Evolutionary conservation across 1,139 yeast genomes (phyloP).

Genomic region (Yamadazyma buinensis): DNA sequence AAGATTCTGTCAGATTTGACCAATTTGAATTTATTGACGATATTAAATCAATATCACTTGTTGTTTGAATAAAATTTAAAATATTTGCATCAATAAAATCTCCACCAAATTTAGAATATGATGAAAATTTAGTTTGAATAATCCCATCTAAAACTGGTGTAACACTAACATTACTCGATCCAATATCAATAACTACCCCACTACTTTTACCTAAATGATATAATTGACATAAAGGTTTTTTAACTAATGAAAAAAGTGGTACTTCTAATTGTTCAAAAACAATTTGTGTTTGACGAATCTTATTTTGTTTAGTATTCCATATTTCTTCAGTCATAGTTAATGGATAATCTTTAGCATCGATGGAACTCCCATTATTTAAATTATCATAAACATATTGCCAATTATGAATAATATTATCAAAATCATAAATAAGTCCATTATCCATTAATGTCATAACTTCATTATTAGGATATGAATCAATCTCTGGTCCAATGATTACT

Average conservation of each 20-base stretch:
- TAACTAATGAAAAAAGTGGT: constrained; percentile 65
- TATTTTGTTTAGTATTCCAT: constrained; percentile 56
- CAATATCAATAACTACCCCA: constrained; percentile 68
- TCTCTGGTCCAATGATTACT: constrained; percentile 50
- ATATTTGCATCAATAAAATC: constrained; percentile 61
- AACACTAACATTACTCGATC: constrained; percentile 56
- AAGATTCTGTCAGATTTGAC: constrained; percentile 36
- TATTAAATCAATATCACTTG: neutral
- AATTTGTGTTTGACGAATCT: constrained; percentile 49
- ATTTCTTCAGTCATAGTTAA: constrained; percentile 63
- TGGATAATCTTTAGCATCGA: constrained; percentile 54
- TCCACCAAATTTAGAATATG: constrained; percentile 64
- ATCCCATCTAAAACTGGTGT: constrained; percentile 74
- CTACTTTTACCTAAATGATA: constrained; percentile 66
- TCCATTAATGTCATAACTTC: constrained; percentile 63
- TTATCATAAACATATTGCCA: constrained; percentile 57
- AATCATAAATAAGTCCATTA: constrained; percentile 64
- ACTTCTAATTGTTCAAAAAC: constrained; percentile 65
- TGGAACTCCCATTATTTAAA: constrained; percentile 39
- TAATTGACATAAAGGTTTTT: constrained; percentile 66
- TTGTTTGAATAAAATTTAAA: constrained; percentile 28
- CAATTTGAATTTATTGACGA: constrained; percentile 8
- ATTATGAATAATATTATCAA: constrained; percentile 55
- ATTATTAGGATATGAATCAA: constrained; percentile 36
- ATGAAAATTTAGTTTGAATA: constrained; percentile 56